Evolutionary conservation across 768 basidiomycete species (phyloP), one percentile per base, ranked within the genome.

Genomic region (Boletus tylopilopsis): DNA sequence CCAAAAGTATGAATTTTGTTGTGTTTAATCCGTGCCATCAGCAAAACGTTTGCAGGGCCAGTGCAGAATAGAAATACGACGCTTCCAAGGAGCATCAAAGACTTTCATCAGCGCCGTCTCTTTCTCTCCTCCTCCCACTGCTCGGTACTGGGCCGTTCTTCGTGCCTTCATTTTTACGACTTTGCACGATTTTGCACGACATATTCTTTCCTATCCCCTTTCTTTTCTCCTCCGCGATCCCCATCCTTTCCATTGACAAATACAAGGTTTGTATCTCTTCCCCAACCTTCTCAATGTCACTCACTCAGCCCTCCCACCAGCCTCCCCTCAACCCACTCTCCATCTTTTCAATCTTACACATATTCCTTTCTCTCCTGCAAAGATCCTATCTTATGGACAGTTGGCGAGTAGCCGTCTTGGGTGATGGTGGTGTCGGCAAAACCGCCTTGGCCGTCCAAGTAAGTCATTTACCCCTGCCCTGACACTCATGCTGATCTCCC

Each of bases 351-450:
- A 61, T 69, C 61, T 50, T 53, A 43, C 55, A 54, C 59, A 49
- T 53, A 51, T 49, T 53, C 45, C 49, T 42, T 53, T 48, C 50
- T 58, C 57, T 50, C 56, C 60, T 45, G 19, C 42, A 51, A 42
- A 48, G 46, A 49, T 53, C 52, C 38, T 43, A 40, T 56, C 38
- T 44, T 70, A 92, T 93, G 90, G 90, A 93, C 76, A 87, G 85
- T 69, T 93, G 90, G 90, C 87, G 92, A 77, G 87, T 96, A 60
- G 92, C 94, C 54, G 91, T 96, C 58, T 80, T 96, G 51, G 94
- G 94, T 57, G 94, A 97, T 73, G 94, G 94, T 72, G 94, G 94
- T 73, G 94, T 97, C 41, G 94, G 94, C 50, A 97, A 97, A 78
- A 96, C 94, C 51, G 94, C 94, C 33, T 71, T 97, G 63, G 93